Evolutionary conservation across 73 alveolate genomes (phyloP), one percentile per base, ranked within the genome.

Genomic region (Symbiodinium natans): DNA sequence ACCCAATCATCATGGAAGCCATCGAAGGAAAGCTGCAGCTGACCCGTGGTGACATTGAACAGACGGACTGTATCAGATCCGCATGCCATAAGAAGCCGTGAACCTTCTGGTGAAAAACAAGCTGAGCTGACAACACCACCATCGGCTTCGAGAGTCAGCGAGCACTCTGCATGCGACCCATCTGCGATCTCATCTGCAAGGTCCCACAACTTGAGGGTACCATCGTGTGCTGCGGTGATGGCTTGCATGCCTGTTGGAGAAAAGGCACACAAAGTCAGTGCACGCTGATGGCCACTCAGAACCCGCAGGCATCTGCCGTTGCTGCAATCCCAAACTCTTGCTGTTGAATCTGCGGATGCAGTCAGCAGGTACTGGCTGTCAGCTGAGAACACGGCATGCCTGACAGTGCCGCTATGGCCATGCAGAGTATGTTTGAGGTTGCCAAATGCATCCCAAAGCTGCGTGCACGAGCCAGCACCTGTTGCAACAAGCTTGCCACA

Each of bases 111-210:
- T 33, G 97, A 90, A 56, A 90, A 90, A 23, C 97, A 90, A 54
- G 97, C 97, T 29, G 97, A 90, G 27, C 89, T 90, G 48, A 90
- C 97, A 33, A 90, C 97, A n/a, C 97, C 97, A 41, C 97, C 86
- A 38, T 88, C 75, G 21, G 95, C 95, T 71, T 88, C 95, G 0
- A 88, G 39, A 46, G 86, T 63, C 63, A 88, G 33, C 36, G 86
- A 38, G 86, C 95, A 88, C 38, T 88, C 95, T 25, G 36, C 9
- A 36, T 63, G 80, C 80, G 80, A 63, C 11, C 80, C 80, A 63
- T 63, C 80, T 23, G 80, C 27, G 80, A 63, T 63, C 19, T 63
- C 80, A 38, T 90, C 97, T 43, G 77, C 97, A 40, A 90, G 80
- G 43, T 90, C 97, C 97, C 97, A 90, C 15, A 90, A 39, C 88